Evolutionary conservation across 2,329 filamentous ascomycete genomes (phyloP).

Genomic region (Sordariomycetes sp.): DNA sequence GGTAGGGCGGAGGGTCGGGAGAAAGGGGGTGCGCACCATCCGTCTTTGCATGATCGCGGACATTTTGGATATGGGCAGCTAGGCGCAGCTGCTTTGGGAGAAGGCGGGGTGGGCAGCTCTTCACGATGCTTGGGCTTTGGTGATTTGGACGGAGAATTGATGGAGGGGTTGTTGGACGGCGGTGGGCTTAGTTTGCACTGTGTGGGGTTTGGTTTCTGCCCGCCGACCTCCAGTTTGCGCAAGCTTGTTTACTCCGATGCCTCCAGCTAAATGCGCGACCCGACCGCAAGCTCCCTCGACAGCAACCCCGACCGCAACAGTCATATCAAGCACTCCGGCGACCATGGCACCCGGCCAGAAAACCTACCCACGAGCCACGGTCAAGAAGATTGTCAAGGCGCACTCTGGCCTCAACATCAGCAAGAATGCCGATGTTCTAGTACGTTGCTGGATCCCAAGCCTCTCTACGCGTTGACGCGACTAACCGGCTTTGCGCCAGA

Average conservation of each 20-base stretch:
- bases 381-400: conserved; percentile 85
- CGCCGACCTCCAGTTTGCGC: background rate
- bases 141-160: background rate
- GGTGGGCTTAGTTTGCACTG: background rate
- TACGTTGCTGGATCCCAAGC: conserved; percentile 19
- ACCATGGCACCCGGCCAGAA: conserved; percentile 56
- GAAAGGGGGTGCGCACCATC: conserved; percentile 34
- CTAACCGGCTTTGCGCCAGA: conserved; percentile 35
- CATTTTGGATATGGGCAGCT: conserved; percentile 14
- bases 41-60: conserved; percentile 44
- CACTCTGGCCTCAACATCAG: conserved; percentile 71
- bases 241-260: background rate
- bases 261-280: background rate
- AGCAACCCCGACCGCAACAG: background rate
- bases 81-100: background rate
- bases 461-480: conserved; percentile 14
- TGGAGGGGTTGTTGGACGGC: background rate
- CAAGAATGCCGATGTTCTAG: conserved; percentile 79
- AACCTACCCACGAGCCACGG: conserved; percentile 70
- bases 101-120: background rate
- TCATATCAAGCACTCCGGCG: background rate
- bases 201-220: background rate
- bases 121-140: background rate
- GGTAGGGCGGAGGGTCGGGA: background rate
- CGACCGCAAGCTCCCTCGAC: background rate